Percentiles rank a stretch among this genome's conserved stretches.
phyloP scores from a whole-genome alignment of 176 grass and related monocot genomes.

The Oryza rufipogon region DNA sequence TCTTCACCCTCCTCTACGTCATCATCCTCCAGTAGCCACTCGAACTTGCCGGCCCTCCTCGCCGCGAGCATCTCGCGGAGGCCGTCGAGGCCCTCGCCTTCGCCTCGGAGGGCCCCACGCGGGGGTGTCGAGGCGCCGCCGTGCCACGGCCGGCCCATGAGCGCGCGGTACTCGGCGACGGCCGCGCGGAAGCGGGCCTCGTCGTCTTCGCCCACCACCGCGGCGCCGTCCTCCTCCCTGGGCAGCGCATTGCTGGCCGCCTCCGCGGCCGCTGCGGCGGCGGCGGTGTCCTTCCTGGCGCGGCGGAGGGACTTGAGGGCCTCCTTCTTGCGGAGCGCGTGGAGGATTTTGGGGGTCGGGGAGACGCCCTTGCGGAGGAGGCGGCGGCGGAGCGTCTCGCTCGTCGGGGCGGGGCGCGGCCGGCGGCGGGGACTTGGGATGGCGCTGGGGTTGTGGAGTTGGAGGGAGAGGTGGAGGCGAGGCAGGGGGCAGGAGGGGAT shows the following conservation, averaged over 20 bases:
- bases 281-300: constrained; percentile 55
- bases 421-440: neutral
- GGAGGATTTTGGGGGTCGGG: constrained; percentile 85
- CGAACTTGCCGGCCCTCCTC: constrained; percentile 60
- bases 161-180: constrained; percentile 63
- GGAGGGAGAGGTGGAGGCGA: constrained; percentile 45
- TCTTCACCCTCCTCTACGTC: constrained; percentile 58
- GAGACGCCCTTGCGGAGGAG: constrained; percentile 70
- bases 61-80: constrained; percentile 71
- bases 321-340: constrained; percentile 87
- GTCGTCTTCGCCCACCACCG: constrained; percentile 36
- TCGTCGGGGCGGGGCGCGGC: constrained; percentile 39
- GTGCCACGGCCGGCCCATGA: constrained; percentile 73
- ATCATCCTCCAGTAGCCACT: constrained; percentile 74
- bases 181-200: constrained; percentile 59
- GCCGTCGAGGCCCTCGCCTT: constrained; percentile 55
- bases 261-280: neutral
- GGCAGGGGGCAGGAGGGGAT: constrained; percentile 31
- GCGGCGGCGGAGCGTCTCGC: constrained; percentile 61
- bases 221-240: constrained; percentile 16
- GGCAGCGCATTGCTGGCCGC: neutral
- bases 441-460: constrained; percentile 5
- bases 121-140: constrained; percentile 14
- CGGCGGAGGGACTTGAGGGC: constrained; percentile 75
- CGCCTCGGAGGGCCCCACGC: constrained; percentile 22